Percentiles rank a stretch among this genome's conserved stretches.
phyloP scores from a whole-genome alignment of 108 stramenopile genomes.

The Skeletonema marinoi region DNA sequence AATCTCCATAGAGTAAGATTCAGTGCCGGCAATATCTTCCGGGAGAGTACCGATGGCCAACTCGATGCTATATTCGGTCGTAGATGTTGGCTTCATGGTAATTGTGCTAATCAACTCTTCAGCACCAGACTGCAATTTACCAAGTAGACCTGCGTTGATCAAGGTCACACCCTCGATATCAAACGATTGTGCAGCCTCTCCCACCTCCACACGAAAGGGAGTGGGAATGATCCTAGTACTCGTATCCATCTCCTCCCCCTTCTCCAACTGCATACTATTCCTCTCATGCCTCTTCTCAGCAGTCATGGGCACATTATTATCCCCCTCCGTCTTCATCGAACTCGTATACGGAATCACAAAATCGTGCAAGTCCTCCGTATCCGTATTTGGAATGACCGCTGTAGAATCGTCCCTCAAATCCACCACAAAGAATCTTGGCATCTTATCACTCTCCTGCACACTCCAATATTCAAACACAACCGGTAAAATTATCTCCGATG shows the following conservation, averaged over 20 bases:
- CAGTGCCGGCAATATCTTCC: not conserved
- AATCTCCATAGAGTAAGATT: constrained; percentile 7
- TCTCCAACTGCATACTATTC: too few species aligned
- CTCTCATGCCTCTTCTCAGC: not conserved
- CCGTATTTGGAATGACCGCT: constrained; percentile 8
- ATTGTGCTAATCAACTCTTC: not conserved
- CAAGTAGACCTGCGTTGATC: not conserved
- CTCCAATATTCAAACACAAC: constrained; percentile 17
- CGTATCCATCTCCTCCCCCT: not conserved
- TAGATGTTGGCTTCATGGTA: too few species aligned
- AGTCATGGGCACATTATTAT: constrained; percentile 18
- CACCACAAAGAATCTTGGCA: constrained; percentile 3
- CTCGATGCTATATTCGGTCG: too few species aligned
- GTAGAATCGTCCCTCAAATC: not conserved
- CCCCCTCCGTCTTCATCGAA: constrained; percentile 17
- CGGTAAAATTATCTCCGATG: not conserved
- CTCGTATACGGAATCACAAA: constrained; percentile 17
- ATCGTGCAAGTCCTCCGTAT: constrained; percentile 5
- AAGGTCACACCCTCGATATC: not conserved
- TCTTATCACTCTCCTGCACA: constrained; percentile 21
- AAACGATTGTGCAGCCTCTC: not conserved
- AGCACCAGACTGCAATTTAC: not conserved
- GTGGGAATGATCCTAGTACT: constrained; percentile 7
- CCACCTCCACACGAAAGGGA: constrained; percentile 6
- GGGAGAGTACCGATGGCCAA: not conserved